Conservation (phyloP, 768 basidiomycete genomes). For the Phanerochaete carnosa region DNA sequence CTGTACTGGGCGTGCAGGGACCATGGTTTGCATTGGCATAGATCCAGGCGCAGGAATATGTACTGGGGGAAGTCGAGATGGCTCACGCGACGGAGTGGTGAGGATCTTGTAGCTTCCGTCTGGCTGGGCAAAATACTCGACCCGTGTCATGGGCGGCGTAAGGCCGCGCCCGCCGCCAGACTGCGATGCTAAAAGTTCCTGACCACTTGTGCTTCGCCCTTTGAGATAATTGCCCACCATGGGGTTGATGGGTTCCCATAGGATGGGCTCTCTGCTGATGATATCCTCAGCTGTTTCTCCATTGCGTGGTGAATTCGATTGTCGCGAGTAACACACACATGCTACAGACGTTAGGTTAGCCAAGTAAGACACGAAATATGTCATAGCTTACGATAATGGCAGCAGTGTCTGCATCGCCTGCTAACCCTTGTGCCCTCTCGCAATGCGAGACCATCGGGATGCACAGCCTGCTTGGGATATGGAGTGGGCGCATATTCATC, state of each 20-base stretch:
- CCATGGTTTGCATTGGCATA: too few relatives aligned
- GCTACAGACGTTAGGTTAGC: neutral
- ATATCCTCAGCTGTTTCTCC: neutral
- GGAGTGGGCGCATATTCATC: too few relatives aligned
- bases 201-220: neutral
- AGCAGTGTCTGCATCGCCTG: neutral
- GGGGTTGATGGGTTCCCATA: neutral
- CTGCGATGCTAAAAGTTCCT: neutral
- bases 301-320: neutral
- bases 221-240: neutral
- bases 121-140: neutral
- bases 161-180: neutral
- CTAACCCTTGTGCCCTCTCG: neutral
- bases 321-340: neutral
- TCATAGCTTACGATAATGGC: neutral
- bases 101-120: neutral
- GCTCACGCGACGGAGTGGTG: neutral
- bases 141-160: neutral
- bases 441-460: neutral
- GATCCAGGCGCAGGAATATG: too few relatives aligned
- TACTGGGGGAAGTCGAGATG: too few relatives aligned
- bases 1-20: too few relatives aligned
- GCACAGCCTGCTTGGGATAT: neutral
- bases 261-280: neutral
- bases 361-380: neutral